phyloP scores from a whole-genome alignment of 805 yeast genomes.

The Wickerhamomyces silvicola region DNA sequence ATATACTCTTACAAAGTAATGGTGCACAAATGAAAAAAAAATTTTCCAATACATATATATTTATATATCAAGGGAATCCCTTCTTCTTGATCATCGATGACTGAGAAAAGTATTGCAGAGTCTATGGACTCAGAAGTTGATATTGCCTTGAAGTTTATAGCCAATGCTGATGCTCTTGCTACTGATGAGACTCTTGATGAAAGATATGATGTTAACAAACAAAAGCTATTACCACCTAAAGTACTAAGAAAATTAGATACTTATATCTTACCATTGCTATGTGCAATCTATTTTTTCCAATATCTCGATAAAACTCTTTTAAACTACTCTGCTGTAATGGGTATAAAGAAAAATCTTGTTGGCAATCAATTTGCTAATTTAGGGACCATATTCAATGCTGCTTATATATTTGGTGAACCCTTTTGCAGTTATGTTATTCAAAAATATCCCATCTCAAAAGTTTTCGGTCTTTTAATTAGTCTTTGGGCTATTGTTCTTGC shows the following conservation, averaged over 20 bases:
- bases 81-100: too few relatives aligned
- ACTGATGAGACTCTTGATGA: too few relatives aligned
- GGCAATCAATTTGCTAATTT: conserved; percentile 45
- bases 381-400: conserved; percentile 46
- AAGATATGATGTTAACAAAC: too few relatives aligned
- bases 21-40: too few relatives aligned
- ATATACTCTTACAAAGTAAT: too few relatives aligned
- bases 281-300: conserved; percentile 46
- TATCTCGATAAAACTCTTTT: conserved; percentile 48
- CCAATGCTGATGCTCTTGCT: too few relatives aligned
- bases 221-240: too few relatives aligned
- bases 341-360: conserved; percentile 41
- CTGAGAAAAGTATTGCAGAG: too few relatives aligned
- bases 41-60: too few relatives aligned
- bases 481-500: conserved; percentile 47
- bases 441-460: conserved; percentile 45
- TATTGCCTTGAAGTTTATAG: too few relatives aligned
- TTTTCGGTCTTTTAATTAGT: conserved; percentile 35
- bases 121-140: too few relatives aligned
- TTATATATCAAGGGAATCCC: too few relatives aligned
- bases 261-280: conserved; percentile 26
- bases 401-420: conserved; percentile 48
- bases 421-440: conserved; percentile 39
- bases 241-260: conserved; percentile 13
- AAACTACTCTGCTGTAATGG: conserved; percentile 61